These are phyloP conservation scores for Paecilomyces fulvus DNA, from an alignment of 2,329 filamentous ascomycete genomes.

Conservation along the genomic window DNA sequence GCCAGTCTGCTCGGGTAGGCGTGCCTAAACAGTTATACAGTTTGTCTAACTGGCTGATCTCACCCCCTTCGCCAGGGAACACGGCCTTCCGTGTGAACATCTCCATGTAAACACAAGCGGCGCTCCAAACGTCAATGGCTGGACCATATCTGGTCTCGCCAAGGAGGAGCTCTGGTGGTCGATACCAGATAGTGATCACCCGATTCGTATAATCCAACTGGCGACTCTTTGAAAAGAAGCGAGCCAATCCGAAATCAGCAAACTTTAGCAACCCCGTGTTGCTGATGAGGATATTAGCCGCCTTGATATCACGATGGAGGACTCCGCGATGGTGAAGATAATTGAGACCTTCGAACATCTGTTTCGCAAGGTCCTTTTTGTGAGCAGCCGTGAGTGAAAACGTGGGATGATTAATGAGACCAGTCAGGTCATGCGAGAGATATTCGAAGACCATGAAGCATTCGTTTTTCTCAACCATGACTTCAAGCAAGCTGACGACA, in stretches of 20 bases:
- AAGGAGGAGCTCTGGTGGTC: constrained; percentile 79
- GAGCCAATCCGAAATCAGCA: constrained; percentile 90
- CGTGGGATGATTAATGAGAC: constrained; percentile 85
- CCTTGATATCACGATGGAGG: constrained; percentile 94
- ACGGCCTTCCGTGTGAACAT: constrained; percentile 92
- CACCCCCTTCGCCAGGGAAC: constrained; percentile 91
- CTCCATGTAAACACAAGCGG: constrained; percentile 91
- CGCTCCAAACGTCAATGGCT: constrained; percentile 92
- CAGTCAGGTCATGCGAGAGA: constrained; percentile 89
- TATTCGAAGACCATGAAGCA: constrained; percentile 99
- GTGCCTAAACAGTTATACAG: constrained; percentile 92
- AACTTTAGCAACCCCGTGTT: constrained; percentile 82
- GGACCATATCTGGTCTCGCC: constrained; percentile 87
- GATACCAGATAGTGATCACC: constrained; percentile 98
- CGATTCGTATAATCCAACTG: constrained; percentile 96
- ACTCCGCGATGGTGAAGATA: constrained; percentile 93
- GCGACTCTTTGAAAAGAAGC: constrained; percentile 88
- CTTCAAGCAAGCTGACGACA: constrained; percentile 80
- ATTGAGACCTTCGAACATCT: constrained; percentile 87
- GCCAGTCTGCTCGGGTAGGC: constrained; percentile 77
- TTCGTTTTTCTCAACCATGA: constrained; percentile 98
- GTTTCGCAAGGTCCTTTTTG: constrained; percentile 85
- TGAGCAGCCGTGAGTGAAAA: constrained; percentile 78
- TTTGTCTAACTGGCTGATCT: constrained; percentile 91
- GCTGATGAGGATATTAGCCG: constrained; percentile 92